A percentile compares a stretch with the other conserved stretches of the same genome.
Evolutionary conservation across 1,139 yeast species (phyloP).

Genomic region (Pichia sp.): DNA sequence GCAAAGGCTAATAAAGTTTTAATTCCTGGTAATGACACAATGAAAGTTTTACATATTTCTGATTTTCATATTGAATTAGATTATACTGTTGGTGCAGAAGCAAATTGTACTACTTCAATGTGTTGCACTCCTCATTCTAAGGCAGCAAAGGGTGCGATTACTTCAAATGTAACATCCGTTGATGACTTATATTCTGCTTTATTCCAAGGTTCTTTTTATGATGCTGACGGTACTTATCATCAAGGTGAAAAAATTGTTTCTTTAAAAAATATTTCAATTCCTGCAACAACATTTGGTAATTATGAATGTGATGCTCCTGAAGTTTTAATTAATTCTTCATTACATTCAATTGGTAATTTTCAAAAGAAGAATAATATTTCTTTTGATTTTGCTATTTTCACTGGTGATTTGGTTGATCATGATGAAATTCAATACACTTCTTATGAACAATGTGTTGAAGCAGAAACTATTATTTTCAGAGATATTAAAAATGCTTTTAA

Average conservation of each 20-base stretch:
- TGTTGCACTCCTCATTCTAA: constrained; percentile 40
- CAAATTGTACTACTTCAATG: constrained; percentile 47
- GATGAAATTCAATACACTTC: constrained; percentile 38
- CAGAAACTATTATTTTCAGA: constrained; percentile 46
- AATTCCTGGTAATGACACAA: constrained; percentile 35
- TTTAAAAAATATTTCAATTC: constrained; percentile 22
- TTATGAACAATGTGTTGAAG: constrained; percentile 42
- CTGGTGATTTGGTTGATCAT: constrained; percentile 49
- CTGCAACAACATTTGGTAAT: constrained; percentile 59
- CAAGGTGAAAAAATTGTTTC: constrained; percentile 10
- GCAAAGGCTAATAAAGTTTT: constrained; percentile 33
- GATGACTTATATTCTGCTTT: constrained; percentile 21
- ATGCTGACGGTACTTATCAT: constrained; percentile 18
- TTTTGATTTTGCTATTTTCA: constrained; percentile 58
- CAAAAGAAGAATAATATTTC: constrained; percentile 30
- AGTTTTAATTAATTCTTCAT: constrained; percentile 47
- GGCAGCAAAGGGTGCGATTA: constrained; percentile 30
- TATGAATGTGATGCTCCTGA: constrained; percentile 65
- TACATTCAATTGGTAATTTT: constrained; percentile 39
- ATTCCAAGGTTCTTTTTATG: constrained; percentile 22
- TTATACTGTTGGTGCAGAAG: constrained; percentile 53
- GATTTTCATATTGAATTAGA: constrained; percentile 60
- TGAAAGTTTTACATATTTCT: constrained; percentile 60
- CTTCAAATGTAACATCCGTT: constrained; percentile 14
- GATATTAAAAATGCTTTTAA: constrained; percentile 51